Base-by-base conservation (phyloP, 768 basidiomycete species). In the Mycena rosella region DNA sequence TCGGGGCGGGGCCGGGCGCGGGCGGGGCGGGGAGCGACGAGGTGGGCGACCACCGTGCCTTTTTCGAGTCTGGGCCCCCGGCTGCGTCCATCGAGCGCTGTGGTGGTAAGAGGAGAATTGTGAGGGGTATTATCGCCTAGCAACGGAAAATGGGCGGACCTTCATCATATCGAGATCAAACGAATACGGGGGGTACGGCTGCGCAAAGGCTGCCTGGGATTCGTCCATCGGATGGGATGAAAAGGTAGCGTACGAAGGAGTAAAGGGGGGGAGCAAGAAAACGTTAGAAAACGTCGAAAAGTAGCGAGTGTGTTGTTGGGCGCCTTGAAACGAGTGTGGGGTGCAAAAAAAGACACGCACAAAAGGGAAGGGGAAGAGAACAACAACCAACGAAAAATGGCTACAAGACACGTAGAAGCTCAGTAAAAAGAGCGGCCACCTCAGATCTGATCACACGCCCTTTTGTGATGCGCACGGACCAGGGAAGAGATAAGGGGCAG, bases 101-200 rank as follows among this genome's bases (percentile, higher is more conserved):
- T 56, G 49, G 40, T 47, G 54, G 45, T 52, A 38, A 40, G 54
- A 60, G 45, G 59, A 24, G 44, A 59, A 30, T 44, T 29, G n/a
- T n/a, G 3, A 47, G 22, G 15, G 45, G 24, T 47, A 47, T 51
- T 47, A 47, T 51, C 4, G 8, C 55, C 22, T 69, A 36, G 68
- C 65, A 55, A 68, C 30, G 29, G 48, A 54, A 67, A 38, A 48
- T 60, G 27, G 36, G 11, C 83, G 18, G 38, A 91, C 93, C 91
- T 95, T 95, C 92, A 94, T 94, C 93, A 95, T 94, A 81, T 95
- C 93, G 87, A 94, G 83, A 77, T 94, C 93, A 82, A 94, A 91
- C 65, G 80, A 82, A 86, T 92, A 94, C 69, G 85, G 78, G 69
- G 87, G 85, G 78, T 94, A 93, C 74, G 89, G 91, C 60, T 82